Conservation (phyloP, 2,329 filamentous ascomycete species). For the Monosporascus sp. region DNA sequence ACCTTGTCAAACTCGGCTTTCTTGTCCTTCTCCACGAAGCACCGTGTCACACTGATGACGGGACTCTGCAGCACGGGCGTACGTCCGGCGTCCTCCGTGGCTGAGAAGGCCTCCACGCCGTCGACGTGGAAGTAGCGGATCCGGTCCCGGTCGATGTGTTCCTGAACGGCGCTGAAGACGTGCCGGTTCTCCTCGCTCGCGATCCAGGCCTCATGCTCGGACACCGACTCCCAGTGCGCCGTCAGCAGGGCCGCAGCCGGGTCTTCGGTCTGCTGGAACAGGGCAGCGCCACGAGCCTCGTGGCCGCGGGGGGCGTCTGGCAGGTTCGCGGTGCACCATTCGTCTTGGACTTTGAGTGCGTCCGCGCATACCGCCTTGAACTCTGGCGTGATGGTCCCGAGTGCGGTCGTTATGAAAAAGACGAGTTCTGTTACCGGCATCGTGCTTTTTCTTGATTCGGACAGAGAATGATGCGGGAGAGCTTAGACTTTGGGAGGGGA, state of each 20-base stretch:
- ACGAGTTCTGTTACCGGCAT: conserved; percentile 24
- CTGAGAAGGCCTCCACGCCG: conserved; percentile 19
- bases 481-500: too few relatives aligned
- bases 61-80: conserved; percentile 21
- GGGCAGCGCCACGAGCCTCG: conserved; percentile 25
- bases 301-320: conserved; percentile 30
- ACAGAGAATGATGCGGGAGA: too few relatives aligned
- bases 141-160: conserved; percentile 28
- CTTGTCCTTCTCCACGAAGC: not conserved
- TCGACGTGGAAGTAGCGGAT: conserved; percentile 38
- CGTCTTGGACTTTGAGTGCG: conserved; percentile 30
- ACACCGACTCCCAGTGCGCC: conserved; percentile 38
- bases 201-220: conserved; percentile 38
- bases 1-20: conserved; percentile 1
- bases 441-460: not conserved
- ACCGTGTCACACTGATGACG: conserved; percentile 29
- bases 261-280: conserved; percentile 31
- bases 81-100: conserved; percentile 3
- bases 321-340: conserved; percentile 33
- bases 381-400: conserved; percentile 23
- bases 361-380: conserved; percentile 27
- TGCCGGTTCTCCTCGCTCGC: conserved; percentile 33
- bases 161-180: conserved; percentile 27
- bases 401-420: conserved; percentile 16
- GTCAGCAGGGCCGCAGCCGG: conserved; percentile 35